These are phyloP conservation scores for Beta vulgaris DNA, from an alignment of 148 eudicot species.

Conservation along the genomic window DNA sequence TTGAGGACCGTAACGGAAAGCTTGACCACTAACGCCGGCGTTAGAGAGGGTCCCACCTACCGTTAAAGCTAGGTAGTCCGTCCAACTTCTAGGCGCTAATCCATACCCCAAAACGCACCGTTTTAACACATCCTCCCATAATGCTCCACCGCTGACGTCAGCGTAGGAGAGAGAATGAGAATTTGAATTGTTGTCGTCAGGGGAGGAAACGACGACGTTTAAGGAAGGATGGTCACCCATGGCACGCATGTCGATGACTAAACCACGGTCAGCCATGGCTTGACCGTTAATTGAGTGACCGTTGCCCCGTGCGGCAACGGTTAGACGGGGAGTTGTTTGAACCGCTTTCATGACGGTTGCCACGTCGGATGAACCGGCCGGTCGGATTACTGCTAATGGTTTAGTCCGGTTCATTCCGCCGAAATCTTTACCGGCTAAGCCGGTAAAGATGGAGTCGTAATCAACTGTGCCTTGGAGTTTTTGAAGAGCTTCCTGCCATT, in stretches of 20 bases:
- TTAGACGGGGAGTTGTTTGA: conserved; percentile 32
- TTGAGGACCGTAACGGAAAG: conserved; percentile 74
- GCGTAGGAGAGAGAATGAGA: conserved; percentile 20
- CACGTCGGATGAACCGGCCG: conserved; percentile 44
- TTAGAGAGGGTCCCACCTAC: conserved; percentile 88
- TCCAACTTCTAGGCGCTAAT: conserved; percentile 80
- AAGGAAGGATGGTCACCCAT: conserved; percentile 22
- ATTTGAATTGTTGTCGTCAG: conserved; percentile 2
- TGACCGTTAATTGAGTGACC: conserved; percentile 94
- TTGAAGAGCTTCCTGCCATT: conserved; percentile 15
- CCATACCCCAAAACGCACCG: conserved; percentile 51
- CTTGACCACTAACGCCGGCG: conserved; percentile 90
- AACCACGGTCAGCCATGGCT: conserved; percentile 61
- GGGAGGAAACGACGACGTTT: conserved; percentile 25
- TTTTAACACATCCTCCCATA: conserved; percentile 73
- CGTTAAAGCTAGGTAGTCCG: conserved; percentile 74
- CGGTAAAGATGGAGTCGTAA: conserved; percentile 24
- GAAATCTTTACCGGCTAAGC: conserved; percentile 55
- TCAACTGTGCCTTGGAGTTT: conserved; percentile 42
- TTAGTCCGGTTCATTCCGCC: conserved; percentile 50
- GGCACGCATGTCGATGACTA: conserved; percentile 69
- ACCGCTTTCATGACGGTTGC: conserved; percentile 41
- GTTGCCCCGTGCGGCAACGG: conserved; percentile 83
- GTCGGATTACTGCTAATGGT: conserved; percentile 58
- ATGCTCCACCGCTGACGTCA: conserved; percentile 83